Evolutionary conservation across 306 rosid genomes (phyloP).

Genomic region (Betula pendula): DNA sequence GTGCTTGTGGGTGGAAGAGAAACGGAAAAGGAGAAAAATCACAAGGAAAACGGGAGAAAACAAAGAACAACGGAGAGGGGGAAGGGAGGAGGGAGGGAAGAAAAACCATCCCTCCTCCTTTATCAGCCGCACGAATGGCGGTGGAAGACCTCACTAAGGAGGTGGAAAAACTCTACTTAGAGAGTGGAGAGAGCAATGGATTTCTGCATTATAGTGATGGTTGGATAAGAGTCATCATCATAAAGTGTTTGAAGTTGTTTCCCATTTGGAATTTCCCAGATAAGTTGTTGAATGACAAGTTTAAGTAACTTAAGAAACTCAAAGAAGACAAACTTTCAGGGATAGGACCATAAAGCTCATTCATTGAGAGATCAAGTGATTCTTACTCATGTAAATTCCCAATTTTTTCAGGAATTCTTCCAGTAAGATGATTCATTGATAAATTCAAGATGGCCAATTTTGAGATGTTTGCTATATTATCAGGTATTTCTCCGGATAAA

Average conservation of each 20-base stretch:
- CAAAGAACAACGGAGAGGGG: too few relatives aligned
- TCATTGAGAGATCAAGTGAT: constrained; percentile 19
- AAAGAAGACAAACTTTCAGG: constrained; percentile 17
- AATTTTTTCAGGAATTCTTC: constrained; percentile 5
- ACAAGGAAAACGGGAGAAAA: too few relatives aligned
- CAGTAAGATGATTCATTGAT: constrained; percentile 13
- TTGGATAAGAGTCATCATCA: neutral
- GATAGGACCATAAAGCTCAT: constrained; percentile 13
- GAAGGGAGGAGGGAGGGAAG: too few relatives aligned
- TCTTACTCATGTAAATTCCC: neutral
- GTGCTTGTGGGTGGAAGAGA: too few relatives aligned
- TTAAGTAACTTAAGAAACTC: constrained; percentile 10
- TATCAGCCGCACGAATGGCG: too few relatives aligned
- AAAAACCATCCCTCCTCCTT: too few relatives aligned
- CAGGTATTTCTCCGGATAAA: constrained; percentile 18
- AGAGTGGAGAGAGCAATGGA: too few relatives aligned
- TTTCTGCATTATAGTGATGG: too few relatives aligned
- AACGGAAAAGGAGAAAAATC: too few relatives aligned
- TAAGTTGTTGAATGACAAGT: constrained; percentile 14
- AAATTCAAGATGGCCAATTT: constrained; percentile 8
- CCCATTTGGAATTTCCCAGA: constrained; percentile 8
- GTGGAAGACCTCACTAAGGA: too few relatives aligned
- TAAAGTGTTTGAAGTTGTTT: constrained; percentile 13
- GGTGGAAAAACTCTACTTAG: too few relatives aligned
- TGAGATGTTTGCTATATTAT: neutral